Base-by-base conservation (phyloP, 73 alveolate genomes). In the Uronychia binucleata region DNA sequence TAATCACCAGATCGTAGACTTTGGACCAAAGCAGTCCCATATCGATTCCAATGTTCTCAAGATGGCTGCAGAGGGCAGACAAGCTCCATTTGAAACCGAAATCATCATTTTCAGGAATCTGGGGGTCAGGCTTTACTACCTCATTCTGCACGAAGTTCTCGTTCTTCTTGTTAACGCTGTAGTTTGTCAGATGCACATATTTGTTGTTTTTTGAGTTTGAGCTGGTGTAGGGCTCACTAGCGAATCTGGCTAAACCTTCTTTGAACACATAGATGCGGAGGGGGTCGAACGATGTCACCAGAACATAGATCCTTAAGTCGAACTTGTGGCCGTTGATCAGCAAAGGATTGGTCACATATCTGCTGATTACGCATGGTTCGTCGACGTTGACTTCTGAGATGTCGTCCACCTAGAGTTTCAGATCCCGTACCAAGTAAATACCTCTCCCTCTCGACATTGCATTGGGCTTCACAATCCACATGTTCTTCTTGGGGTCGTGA, bases 41-140 rank as follows among this genome's bases (percentile, higher is more conserved):
- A 75, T 94, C 90, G 29, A 96, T 87, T 29, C 95, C 97, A 46
- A 88, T 90, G 35, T 91, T 77, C 78, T 96, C 97, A 75, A 96
- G 81, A 86, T 93, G 95, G 58, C 86, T 90, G 76, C 88, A 86
- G 11, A 92, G 88, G 26, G 98, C 95, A n/a, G 88, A 87, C 34
- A 96, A 78, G 82, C 95, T 88, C 98, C 99, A 96, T 85, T 96
- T 96, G 67, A 92, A 93, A 29, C 99, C 99, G 34, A 81, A 33
- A 35, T 90, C 95, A 74, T 95, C 99, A 58, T 88, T 93, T 34
- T 95, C 92, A 14, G 90, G 88, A 26, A 19, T 32, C n/a, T n/a
- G n/a, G n/a, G 78, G 85, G 94, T n/a, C n/a, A n/a, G n/a, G n/a
- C n/a, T n/a, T n/a, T 26, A 78, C 85, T 35, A 84, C 90, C 28